phyloP scores from a whole-genome alignment of 192 early-diverging fungal genomes.

The Coemansia sp. region DNA sequence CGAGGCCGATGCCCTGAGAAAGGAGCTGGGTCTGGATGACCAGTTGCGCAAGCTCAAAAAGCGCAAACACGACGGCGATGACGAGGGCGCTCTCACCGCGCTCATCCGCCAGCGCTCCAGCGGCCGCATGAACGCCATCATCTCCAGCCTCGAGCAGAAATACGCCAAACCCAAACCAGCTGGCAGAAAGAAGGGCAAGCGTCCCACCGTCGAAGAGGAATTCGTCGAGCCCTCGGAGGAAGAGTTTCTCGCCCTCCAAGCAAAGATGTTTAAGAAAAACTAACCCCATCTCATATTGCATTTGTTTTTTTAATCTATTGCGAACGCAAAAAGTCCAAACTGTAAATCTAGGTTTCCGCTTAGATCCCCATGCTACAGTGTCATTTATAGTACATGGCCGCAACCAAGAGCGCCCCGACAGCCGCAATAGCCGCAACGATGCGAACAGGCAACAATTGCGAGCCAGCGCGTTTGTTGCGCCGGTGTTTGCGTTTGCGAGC shows the following conservation, averaged over 20 bases:
- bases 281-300: neutral
- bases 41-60: slow-evolving; percentile 49
- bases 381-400: slow-evolving; percentile 26
- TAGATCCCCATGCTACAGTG: slow-evolving; percentile 20
- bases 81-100: slow-evolving; percentile 49
- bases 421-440: slow-evolving; percentile 9
- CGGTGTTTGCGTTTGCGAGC: slow-evolving; percentile 23
- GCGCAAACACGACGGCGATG: slow-evolving; percentile 9
- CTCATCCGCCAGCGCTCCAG: slow-evolving; percentile 57
- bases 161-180: slow-evolving; percentile 32
- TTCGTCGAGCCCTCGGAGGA: slow-evolving; percentile 58
- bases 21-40: slow-evolving; percentile 61
- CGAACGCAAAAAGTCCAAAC: neutral
- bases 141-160: slow-evolving; percentile 59
- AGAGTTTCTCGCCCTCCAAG: slow-evolving; percentile 63
- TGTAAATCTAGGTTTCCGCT: neutral
- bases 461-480: slow-evolving; percentile 6
- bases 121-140: slow-evolving; percentile 56
- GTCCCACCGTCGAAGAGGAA: neutral
- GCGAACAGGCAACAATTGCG: neutral
- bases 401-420: slow-evolving; percentile 8
- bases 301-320: neutral
- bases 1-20: slow-evolving; percentile 59
- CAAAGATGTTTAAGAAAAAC: slow-evolving; percentile 56
- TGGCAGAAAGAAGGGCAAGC: slow-evolving; percentile 8